Conservation (phyloP, 305 asterid genomes). For the Rubia peregrina region DNA sequence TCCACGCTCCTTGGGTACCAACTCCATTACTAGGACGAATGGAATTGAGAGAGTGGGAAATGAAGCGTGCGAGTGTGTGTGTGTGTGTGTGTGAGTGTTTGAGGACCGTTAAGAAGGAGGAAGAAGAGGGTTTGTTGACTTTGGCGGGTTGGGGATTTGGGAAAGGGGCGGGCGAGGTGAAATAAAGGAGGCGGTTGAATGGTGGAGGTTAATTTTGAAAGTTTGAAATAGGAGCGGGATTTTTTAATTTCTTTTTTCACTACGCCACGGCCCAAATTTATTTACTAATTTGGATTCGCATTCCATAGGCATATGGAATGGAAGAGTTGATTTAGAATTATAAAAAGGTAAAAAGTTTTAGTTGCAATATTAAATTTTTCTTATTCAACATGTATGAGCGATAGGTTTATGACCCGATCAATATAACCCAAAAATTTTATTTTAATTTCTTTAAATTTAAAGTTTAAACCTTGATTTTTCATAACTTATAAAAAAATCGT, state of each 20-base stretch:
- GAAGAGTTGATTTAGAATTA: no score
- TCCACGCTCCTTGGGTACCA: conserved; percentile 26
- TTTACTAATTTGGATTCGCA: no score
- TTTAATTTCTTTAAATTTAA: no score
- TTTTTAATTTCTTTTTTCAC: background rate
- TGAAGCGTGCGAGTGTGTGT: background rate
- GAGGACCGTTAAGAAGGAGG: conserved; percentile 1
- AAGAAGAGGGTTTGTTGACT: conserved; percentile 12
- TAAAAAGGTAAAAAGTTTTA: no score
- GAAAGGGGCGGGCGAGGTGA: background rate
- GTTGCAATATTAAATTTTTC: no score
- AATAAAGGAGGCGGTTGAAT: background rate
- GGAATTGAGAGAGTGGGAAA: background rate
- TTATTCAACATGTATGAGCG: no score
- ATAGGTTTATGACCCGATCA: no score
- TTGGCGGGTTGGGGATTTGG: conserved; percentile 16
- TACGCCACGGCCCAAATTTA: background rate
- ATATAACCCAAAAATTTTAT: no score
- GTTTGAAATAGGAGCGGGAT: background rate
- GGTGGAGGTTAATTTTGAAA: background rate
- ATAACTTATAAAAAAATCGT: no score
- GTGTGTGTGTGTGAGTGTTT: background rate
- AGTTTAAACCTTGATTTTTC: no score
- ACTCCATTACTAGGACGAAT: background rate
- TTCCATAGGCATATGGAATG: no score